Evolutionary conservation across 805 yeast species (phyloP).

Genomic region (Metschnikowia arizonensis): DNA sequence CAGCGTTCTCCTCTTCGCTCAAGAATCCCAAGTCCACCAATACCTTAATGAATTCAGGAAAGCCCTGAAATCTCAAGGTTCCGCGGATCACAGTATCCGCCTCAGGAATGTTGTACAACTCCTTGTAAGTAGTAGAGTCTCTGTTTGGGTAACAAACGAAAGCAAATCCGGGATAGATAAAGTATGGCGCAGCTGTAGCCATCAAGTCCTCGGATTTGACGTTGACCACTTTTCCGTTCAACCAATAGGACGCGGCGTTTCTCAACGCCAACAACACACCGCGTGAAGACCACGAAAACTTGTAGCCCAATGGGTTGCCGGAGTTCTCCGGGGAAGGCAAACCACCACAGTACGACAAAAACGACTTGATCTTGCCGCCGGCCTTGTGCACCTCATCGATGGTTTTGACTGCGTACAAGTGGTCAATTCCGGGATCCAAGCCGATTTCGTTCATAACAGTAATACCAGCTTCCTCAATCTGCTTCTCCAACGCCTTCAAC

Average conservation of each 20-base stretch:
- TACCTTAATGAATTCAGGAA: slow-evolving; percentile 96
- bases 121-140: slow-evolving; percentile 92
- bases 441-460: slow-evolving; percentile 98
- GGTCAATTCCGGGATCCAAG: slow-evolving; percentile 98
- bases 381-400: slow-evolving; percentile 91
- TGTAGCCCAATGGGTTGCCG: slow-evolving; percentile 97
- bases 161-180: slow-evolving; percentile 92
- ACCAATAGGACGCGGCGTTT: slow-evolving; percentile 86
- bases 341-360: slow-evolving; percentile 98
- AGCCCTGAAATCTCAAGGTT: slow-evolving; percentile 95
- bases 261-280: slow-evolving; percentile 95
- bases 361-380: slow-evolving; percentile 90
- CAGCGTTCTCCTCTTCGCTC: slow-evolving; percentile 65
- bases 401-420: slow-evolving; percentile 96
- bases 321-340: slow-evolving; percentile 97
- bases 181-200: slow-evolving; percentile 93
- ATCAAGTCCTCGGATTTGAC: slow-evolving; percentile 87
- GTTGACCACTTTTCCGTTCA: slow-evolving; percentile 76
- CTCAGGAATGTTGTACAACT: slow-evolving; percentile 91
- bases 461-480: slow-evolving; percentile 91
- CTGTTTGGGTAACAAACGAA: slow-evolving; percentile 97
- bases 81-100: slow-evolving; percentile 97
- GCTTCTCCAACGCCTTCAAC: slow-evolving; percentile 77
- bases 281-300: slow-evolving; percentile 98
- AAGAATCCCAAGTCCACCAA: slow-evolving; percentile 92